Base-by-base conservation (phyloP, 495 filamentous ascomycete genomes). In the Glutinoglossum americanum region DNA sequence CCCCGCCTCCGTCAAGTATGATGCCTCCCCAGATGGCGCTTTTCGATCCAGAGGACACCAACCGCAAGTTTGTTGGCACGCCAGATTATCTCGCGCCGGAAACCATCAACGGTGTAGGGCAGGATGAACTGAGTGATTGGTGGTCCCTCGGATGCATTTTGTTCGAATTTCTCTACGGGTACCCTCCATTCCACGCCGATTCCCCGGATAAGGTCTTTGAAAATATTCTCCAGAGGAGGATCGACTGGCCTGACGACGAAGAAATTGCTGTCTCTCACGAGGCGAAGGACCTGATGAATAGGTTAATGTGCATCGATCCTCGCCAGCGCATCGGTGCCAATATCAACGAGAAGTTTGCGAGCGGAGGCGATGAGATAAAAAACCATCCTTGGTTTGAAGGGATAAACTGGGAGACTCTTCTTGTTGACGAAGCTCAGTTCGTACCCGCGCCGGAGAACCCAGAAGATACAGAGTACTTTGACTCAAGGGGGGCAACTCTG, bases 41-140 rank as follows among this genome's bases (percentile, higher is more conserved):
- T 11, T 97, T 95, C 65, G 90, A 97, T 64, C 92, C 92, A 0
- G 84, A 93, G 64, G 92, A 98, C 63, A 89, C 80, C 59, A 90
- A 87, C 65, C 82, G 93, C 54, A 81, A 85, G 39, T 98, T 98
- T 66, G 92, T 98, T 19, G 92, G 92, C 41, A 98, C 92, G 0
- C 92, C 92, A 1, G 92, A 98, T 70, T 98, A 98, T 68, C 78
- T 98, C 19, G 90, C 92, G 1, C 92, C 92, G 1, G 92, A 98
- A 67, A 98, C 92, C 0, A 94, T 98, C 66, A 89, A 86, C 64
- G 92, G 92, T 54, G 77, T 85, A 60, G 87, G 89, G 0, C 92
- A 97, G 69, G 92, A 98, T 66, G 89, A 97, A 66, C 89, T 89
- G 62, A 96, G 92, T 67, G 92, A 98, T 77, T 98, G 92, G 92